Evolutionary conservation across 225 moss, liverwort and hornwort species (phyloP).

Genomic region (Climacium dendroides): DNA sequence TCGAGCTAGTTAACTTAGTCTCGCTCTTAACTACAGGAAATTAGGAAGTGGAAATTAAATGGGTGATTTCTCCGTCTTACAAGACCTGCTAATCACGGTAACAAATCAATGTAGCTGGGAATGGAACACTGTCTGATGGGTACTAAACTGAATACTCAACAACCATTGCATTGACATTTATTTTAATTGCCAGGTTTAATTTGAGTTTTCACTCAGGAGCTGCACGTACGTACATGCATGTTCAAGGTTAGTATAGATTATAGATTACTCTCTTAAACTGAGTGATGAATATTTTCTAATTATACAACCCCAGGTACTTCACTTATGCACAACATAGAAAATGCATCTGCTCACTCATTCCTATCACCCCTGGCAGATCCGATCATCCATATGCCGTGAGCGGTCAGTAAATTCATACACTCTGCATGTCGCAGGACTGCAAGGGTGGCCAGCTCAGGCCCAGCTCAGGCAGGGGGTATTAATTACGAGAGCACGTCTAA

Average conservation of each 20-base stretch:
- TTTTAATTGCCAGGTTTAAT: too few species aligned
- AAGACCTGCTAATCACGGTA: background rate
- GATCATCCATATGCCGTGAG: constrained; percentile 4
- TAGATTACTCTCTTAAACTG: background rate
- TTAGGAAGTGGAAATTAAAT: background rate
- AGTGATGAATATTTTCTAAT: background rate
- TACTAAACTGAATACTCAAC: background rate
- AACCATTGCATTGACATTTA: background rate
- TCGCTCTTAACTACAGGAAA: background rate
- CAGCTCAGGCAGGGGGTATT: background rate
- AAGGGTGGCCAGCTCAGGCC: background rate
- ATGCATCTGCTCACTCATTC: background rate
- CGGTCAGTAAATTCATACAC: background rate
- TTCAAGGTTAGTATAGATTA: background rate
- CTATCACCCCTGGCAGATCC: constrained; percentile 6
- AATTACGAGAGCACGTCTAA: constrained; percentile 20
- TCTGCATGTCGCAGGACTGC: background rate
- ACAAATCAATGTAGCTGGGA: background rate
- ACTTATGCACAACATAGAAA: background rate
- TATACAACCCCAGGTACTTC: background rate
- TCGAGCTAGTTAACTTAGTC: background rate
- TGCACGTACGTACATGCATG: background rate
- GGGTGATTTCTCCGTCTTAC: background rate
- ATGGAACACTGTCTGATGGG: background rate
- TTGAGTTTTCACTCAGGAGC: background rate